These are phyloP conservation scores for Anthracocystis walkeri DNA, from an alignment of 1,284 basidiomycete species.

Conservation along the genomic window DNA sequence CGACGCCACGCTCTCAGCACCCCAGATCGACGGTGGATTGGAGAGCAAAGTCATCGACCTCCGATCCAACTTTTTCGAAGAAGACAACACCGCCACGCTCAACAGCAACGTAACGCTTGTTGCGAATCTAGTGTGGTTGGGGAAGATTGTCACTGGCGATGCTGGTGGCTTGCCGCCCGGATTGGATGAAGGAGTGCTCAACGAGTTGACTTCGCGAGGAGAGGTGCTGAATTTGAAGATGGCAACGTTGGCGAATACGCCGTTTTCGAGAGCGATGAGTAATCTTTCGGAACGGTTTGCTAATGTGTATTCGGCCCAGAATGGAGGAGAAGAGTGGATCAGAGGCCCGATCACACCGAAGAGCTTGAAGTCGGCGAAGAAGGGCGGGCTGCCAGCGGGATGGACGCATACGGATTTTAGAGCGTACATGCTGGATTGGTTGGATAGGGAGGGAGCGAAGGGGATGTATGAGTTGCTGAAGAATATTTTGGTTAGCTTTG, in stretches of 20 bases:
- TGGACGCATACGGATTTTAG: slow-evolving; percentile 48
- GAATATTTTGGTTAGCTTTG: slow-evolving; percentile 39
- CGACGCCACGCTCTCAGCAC: neutral
- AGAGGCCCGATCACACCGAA: slow-evolving; percentile 42
- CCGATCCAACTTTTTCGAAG: slow-evolving; percentile 27
- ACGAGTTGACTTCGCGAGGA: slow-evolving; percentile 27
- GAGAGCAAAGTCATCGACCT: slow-evolving; percentile 17
- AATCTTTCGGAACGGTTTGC: slow-evolving; percentile 37
- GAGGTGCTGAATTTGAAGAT: slow-evolving; percentile 39
- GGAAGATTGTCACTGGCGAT: slow-evolving; percentile 23
- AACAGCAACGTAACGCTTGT: slow-evolving; percentile 46
- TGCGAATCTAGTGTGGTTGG: slow-evolving; percentile 47
- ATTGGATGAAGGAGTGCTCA: slow-evolving; percentile 18
- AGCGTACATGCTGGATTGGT: slow-evolving; percentile 44
- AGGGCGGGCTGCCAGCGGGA: slow-evolving; percentile 22
- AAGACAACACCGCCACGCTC: slow-evolving; percentile 33
- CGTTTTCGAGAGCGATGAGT: slow-evolving; percentile 31
- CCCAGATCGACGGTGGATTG: slow-evolving; percentile 16
- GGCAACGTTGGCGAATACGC: slow-evolving; percentile 32
- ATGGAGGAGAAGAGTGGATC: slow-evolving; percentile 24
- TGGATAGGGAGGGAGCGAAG: slow-evolving; percentile 31
- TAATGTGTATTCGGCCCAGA: slow-evolving; percentile 24
- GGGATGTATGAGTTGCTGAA: slow-evolving; percentile 48
- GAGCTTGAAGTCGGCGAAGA: slow-evolving; percentile 29
- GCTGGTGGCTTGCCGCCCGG: slow-evolving; percentile 23